Conservation (phyloP, 169 alveolate species). For the Plasmodium yoelii region DNA sequence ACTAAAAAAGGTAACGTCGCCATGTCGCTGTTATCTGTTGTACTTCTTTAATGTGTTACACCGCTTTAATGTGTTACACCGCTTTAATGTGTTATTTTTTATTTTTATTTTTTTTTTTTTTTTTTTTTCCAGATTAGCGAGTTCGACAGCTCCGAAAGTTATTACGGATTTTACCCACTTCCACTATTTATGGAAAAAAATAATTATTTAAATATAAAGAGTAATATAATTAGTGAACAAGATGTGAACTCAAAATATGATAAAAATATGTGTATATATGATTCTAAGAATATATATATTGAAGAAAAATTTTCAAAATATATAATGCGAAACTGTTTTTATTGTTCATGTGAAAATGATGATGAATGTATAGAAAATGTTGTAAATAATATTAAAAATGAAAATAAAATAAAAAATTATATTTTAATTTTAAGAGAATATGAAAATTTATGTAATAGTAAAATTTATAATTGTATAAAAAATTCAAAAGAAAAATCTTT, state of each 20-base stretch:
- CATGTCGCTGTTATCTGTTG: too few species aligned
- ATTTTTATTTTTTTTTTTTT: too few species aligned
- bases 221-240: conserved; percentile 14
- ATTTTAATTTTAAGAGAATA: conserved; percentile 63
- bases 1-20: conserved; percentile 75
- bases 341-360: conserved; percentile 69
- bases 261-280: conserved; percentile 61
- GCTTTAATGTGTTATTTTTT: too few species aligned
- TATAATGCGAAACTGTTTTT: conserved; percentile 26
- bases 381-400: conserved; percentile 49
- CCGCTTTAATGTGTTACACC: too few species aligned
- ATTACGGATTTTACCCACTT: conserved; percentile 18
- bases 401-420: conserved; percentile 70
- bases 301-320: conserved; percentile 31
- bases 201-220: conserved; percentile 5
- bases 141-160: conserved; percentile 9
- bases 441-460: conserved; percentile 62
- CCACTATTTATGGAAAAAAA: conserved; percentile 18
- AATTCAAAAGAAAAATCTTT: conserved; percentile 26
- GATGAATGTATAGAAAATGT: conserved; percentile 56
- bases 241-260: conserved; percentile 15
- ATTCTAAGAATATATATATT: conserved; percentile 55
- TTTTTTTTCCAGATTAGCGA: conserved; percentile 18
- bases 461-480: conserved; percentile 44
- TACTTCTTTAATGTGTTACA: too few species aligned